Percentiles rank a stretch among this genome's conserved stretches.
phyloP scores from a whole-genome alignment of 495 filamentous ascomycete species.

The Tuber calosporum region DNA sequence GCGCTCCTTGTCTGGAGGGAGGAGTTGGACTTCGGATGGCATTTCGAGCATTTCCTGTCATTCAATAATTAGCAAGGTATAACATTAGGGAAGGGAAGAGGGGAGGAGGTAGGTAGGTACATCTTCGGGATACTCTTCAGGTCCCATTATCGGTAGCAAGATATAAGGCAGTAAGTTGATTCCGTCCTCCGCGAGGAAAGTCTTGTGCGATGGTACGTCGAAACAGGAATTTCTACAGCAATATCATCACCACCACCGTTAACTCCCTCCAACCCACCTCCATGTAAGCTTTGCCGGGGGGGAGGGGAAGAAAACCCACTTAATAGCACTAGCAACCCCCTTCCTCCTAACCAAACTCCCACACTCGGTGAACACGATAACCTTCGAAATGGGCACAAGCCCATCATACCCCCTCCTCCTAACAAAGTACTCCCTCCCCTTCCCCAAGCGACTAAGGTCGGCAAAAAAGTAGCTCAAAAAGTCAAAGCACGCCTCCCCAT shows the following conservation, averaged over 20 bases:
- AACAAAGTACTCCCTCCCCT: slow-evolving; percentile 70
- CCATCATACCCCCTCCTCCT: slow-evolving; percentile 64
- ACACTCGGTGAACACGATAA: slow-evolving; percentile 89
- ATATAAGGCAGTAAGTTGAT: slow-evolving; percentile 81
- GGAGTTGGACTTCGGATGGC: slow-evolving; percentile 77
- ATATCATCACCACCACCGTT: neutral
- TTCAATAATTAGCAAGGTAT: slow-evolving; percentile 10
- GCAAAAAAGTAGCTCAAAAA: slow-evolving; percentile 91
- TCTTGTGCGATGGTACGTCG: slow-evolving; percentile 61
- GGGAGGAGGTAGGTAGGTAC: slow-evolving; percentile 53
- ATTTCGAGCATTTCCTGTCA: slow-evolving; percentile 62
- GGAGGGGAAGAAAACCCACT: slow-evolving; percentile 60
- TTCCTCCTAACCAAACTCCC: slow-evolving; percentile 67
- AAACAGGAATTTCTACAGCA: slow-evolving; percentile 45
- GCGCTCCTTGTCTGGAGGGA: slow-evolving; percentile 77
- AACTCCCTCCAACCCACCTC: neutral
- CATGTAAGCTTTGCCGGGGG: neutral
- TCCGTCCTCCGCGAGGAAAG: slow-evolving; percentile 60
- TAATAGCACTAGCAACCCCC: slow-evolving; percentile 86
- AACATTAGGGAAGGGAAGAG: slow-evolving; percentile 53
- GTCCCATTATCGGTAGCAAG: slow-evolving; percentile 59
- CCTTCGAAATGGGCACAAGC: slow-evolving; percentile 76
- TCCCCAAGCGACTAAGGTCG: slow-evolving; percentile 71
- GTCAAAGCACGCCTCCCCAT: slow-evolving; percentile 80
- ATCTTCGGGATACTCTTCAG: slow-evolving; percentile 59